Conservation (phyloP, 805 yeast species). For the Wickerhamiella azymoides region DNA sequence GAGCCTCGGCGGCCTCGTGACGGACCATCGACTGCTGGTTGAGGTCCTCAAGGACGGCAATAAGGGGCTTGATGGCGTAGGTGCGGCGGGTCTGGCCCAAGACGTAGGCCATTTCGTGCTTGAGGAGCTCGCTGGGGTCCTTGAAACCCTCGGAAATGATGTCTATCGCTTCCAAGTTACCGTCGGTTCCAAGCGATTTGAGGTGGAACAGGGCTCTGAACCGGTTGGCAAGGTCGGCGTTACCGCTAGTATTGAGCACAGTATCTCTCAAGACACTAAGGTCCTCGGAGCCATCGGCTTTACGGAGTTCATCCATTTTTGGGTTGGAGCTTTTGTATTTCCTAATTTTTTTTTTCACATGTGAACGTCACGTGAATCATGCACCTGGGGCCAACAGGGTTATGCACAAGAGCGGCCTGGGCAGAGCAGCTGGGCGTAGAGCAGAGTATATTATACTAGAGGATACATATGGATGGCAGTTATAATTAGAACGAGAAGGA, state of each 20-base stretch:
- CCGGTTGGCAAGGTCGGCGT: conserved; percentile 65
- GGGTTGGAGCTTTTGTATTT: not conserved
- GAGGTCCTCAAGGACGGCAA: conserved; percentile 50
- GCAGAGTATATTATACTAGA: not conserved
- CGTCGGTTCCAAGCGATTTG: conserved; percentile 73
- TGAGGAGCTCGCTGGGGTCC: conserved; percentile 75
- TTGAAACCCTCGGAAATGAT: conserved; percentile 74
- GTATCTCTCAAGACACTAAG: conserved; percentile 16
- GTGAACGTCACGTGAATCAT: not conserved
- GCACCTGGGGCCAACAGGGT: no score
- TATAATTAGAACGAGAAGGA: no score
- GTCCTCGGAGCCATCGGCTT: conserved; percentile 19
- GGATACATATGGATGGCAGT: not conserved
- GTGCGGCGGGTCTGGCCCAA: conserved; percentile 87
- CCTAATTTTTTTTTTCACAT: not conserved
- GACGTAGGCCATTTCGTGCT: conserved; percentile 96
- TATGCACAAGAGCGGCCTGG: no score
- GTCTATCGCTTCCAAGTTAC: conserved; percentile 49
- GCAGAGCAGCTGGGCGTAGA: no score
- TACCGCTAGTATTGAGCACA: conserved; percentile 33
- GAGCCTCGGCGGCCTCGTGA: conserved; percentile 98
- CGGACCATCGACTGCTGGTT: conserved; percentile 83
- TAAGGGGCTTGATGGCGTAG: conserved; percentile 60
- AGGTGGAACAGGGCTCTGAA: conserved; percentile 90
- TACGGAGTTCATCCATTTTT: conserved; percentile 19